Evolutionary conservation across 2,329 filamentous ascomycete species (phyloP).

Genomic region (Phoma sp.): DNA sequence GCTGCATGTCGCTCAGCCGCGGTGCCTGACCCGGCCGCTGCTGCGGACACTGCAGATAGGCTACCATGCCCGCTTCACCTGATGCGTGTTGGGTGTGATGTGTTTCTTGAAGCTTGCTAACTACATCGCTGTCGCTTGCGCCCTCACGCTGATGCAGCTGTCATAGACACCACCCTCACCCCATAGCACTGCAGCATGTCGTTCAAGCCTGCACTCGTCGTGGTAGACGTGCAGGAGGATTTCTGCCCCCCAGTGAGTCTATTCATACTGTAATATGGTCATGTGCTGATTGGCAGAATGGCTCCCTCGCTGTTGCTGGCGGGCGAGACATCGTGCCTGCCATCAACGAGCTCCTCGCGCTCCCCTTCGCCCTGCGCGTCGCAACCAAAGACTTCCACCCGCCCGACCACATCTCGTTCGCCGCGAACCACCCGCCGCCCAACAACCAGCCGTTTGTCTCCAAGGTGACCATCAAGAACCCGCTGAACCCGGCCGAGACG

Average conservation of each 20-base stretch:
- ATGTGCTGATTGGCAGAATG: conserved; percentile 64
- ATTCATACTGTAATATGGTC: neutral
- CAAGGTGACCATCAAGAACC: conserved; percentile 70
- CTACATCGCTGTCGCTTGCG: neutral
- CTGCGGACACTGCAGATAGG: neutral
- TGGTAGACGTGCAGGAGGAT: conserved; percentile 93
- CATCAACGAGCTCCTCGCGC: conserved; percentile 76
- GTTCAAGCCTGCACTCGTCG: conserved; percentile 66
- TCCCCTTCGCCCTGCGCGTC: conserved; percentile 76
- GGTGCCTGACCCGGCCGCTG: conserved; percentile 1
- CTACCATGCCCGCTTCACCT: neutral
- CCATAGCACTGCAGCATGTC: conserved; percentile 2
- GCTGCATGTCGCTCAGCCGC: neutral
- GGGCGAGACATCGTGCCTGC: conserved; percentile 73
- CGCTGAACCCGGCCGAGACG: conserved; percentile 66
- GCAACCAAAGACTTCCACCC: conserved; percentile 97
- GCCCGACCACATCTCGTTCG: conserved; percentile 83
- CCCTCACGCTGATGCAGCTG: conserved; percentile 8
- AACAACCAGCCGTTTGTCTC: conserved; percentile 74
- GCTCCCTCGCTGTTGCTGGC: conserved; percentile 79
- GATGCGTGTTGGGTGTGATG: neutral
- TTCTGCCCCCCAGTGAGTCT: conserved; percentile 84
- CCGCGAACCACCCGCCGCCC: conserved; percentile 72
- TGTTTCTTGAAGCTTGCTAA: conserved; percentile 3
- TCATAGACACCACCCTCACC: conserved; percentile 8